These are phyloP conservation scores for Alisma plantagoaquatica DNA, from an alignment of 106 monocot genomes.

Conservation along the genomic window DNA sequence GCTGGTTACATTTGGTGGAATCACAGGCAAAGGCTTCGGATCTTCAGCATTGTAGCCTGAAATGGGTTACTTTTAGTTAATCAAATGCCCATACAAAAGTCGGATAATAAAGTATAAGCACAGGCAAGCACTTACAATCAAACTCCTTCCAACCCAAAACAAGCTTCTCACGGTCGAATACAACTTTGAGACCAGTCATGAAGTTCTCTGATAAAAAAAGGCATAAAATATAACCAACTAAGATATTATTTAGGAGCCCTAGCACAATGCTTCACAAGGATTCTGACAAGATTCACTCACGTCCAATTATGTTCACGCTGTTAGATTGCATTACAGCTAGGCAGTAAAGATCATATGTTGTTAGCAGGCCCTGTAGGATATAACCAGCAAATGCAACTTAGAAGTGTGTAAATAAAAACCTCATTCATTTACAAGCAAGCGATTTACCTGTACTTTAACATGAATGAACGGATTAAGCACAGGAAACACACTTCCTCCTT, in stretches of 20 bases:
- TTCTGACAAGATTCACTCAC: too few species aligned
- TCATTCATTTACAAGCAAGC: not conserved
- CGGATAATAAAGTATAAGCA: not conserved
- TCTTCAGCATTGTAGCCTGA: conserved; percentile 4
- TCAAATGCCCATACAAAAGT: not conserved
- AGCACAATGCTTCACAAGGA: too few species aligned
- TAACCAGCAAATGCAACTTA: not conserved
- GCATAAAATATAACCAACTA: too few species aligned
- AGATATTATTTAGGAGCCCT: too few species aligned
- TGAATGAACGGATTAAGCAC: conserved; percentile 37
- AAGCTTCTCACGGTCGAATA: conserved; percentile 21
- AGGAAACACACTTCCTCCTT: conserved; percentile 59
- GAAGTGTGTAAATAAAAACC: not conserved
- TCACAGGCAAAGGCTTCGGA: not conserved
- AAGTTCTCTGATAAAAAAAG: conserved; percentile 95
- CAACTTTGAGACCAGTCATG: conserved; percentile 56
- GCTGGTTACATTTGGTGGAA: not conserved
- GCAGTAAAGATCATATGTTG: conserved; percentile 30
- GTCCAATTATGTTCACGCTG: conserved; percentile 60
- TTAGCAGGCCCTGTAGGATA: too few species aligned
- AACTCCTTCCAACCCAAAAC: conserved; percentile 67
- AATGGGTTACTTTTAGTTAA: not conserved
- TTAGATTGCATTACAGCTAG: conserved; percentile 49
- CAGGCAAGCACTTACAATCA: conserved; percentile 41
- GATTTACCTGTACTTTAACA: conserved; percentile 27